Base-by-base conservation (phyloP, 2,329 filamentous ascomycete genomes). In the Domatiomyces catenatus region DNA sequence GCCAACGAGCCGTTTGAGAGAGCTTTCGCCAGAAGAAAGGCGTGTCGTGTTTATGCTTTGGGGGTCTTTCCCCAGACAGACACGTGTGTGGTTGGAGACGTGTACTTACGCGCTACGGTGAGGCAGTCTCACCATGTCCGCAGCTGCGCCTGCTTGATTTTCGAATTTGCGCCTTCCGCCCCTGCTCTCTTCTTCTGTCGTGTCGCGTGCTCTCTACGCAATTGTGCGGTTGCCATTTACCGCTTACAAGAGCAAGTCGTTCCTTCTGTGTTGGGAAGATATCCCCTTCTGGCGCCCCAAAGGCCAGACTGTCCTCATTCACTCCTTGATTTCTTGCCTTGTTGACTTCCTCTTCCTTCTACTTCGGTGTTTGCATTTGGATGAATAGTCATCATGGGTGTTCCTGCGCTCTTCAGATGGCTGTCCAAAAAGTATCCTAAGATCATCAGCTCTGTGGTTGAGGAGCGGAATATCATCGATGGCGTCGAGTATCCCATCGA, bases 381-480 rank as follows among this genome's bases (percentile, higher is more conserved):
- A 24, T 22, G 17, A 42, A 43, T 36, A 52, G 53, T 52, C 58
- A 63, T 56, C 52, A 94, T 94, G 88, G 88, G 88, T 83, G 89
- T 94, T 63, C 88, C 88, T 60, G 88, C 89, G 54, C 84, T 92
- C 58, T 96, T 95, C 69, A 79, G 89, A 77, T 98, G 89, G 88
- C 81, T 96, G 54, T 94, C 87, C 67, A 85, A 82, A 71, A 96
- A 93, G 66, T 95, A 96, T 64, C 92, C 92, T 54, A 96, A 96
- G 72, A 98, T 96, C 65, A 86, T 96, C 58, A 92, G 86, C 8
- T 78, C 83, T 5, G 92, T 98, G 50, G 76, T 89, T 51, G 92
- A 98, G 71, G 86, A 95, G 56, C 75, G 80, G 59, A 84, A 89
- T 8, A 81, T 81, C 57, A 79, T 96, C 67, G 86, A 94, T 75